phyloP scores from a whole-genome alignment of 768 basidiomycete genomes.

The Macrocybe gigantea region DNA sequence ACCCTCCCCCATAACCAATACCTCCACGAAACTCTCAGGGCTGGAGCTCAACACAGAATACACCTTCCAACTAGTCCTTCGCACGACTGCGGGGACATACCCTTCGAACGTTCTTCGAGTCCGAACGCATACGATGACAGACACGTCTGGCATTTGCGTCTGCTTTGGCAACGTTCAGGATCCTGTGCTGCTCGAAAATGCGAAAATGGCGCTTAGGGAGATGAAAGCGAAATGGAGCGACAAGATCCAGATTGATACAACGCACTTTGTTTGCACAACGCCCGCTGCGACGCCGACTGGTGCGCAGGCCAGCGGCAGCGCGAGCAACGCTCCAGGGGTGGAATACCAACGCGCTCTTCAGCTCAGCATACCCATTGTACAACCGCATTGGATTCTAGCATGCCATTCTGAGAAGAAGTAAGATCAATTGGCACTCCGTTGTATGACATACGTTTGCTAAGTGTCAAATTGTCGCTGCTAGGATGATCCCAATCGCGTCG shows the following conservation, averaged over 20 bases:
- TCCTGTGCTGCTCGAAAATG: slow-evolving; percentile 65
- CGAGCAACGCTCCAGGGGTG: slow-evolving; percentile 60
- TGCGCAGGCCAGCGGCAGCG: slow-evolving; percentile 47
- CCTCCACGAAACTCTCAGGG: slow-evolving; percentile 82
- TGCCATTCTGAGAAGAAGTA: slow-evolving; percentile 84
- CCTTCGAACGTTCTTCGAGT: slow-evolving; percentile 80
- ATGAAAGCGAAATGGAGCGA: slow-evolving; percentile 92
- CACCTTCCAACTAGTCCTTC: slow-evolving; percentile 89
- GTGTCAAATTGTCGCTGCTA: slow-evolving; percentile 18
- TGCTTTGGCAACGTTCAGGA: slow-evolving; percentile 93
- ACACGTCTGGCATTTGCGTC: slow-evolving; percentile 91
- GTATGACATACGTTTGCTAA: not conserved
- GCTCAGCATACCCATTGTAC: slow-evolving; percentile 90
- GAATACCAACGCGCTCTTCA: slow-evolving; percentile 96
- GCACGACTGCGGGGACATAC: slow-evolving; percentile 88
- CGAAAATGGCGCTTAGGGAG: slow-evolving; percentile 71
- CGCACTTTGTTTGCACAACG: slow-evolving; percentile 95
- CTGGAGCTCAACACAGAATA: slow-evolving; percentile 82
- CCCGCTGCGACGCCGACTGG: slow-evolving; percentile 65
- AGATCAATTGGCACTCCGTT: slow-evolving; percentile 13
- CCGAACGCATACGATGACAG: slow-evolving; percentile 89
- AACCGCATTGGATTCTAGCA: slow-evolving; percentile 92
- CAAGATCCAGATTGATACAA: slow-evolving; percentile 95
- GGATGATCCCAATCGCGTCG: slow-evolving; percentile 82
- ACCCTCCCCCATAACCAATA: slow-evolving; percentile 76